Evolutionary conservation across 164 flowering plant genomes (phyloP), one percentile per base, ranked within the genome.

Genomic region (Stephania cephalantha): DNA sequence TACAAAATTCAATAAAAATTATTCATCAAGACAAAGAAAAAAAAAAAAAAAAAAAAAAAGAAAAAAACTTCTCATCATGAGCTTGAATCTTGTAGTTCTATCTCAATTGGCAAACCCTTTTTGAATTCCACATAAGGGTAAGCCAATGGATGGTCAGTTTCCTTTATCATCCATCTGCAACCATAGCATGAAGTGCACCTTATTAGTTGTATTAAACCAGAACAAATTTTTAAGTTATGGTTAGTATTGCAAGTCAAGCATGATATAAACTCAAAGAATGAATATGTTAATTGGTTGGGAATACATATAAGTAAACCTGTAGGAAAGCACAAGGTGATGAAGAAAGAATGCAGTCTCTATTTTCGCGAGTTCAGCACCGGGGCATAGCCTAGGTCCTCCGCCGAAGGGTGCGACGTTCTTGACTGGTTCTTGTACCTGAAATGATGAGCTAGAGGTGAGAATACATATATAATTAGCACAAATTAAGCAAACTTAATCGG

Each of bases 361-460:
- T 85, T 83, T 87, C n/a, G 88, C 98, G 22, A 93, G 84, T 20
- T 88, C 98, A 0, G 85, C 83, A n/a, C 97, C 98, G 1, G 98
- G 98, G 79, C 98, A 93, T 3, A 85, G 79, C 79, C 97, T 69
- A 25, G 80, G 71, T 64, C 97, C 98, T 6, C 98, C 97, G 8
- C 97, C 91, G 78, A 90, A 91, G 1, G 95, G 89, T 61, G 71
- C 76, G 68, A 88, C 80, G 30, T 84, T 87, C 74, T 83, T 87
- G 77, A 71, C 66, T 20, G 79, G 80, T 15, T 75, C 75, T 74
- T 79, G 80, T 63, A 85, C 87, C 94, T 93, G 78, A 53, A 65
- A 45, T 66, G 13, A 72, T 20, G 17, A 22, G 53, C 6, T 20
- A 30, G 42, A 35, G 42, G 42, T 35, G 42, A 35, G 42, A 35